phyloP scores from a whole-genome alignment of 2,329 filamentous ascomycete species.

The Gaeumannomyces tritici region DNA sequence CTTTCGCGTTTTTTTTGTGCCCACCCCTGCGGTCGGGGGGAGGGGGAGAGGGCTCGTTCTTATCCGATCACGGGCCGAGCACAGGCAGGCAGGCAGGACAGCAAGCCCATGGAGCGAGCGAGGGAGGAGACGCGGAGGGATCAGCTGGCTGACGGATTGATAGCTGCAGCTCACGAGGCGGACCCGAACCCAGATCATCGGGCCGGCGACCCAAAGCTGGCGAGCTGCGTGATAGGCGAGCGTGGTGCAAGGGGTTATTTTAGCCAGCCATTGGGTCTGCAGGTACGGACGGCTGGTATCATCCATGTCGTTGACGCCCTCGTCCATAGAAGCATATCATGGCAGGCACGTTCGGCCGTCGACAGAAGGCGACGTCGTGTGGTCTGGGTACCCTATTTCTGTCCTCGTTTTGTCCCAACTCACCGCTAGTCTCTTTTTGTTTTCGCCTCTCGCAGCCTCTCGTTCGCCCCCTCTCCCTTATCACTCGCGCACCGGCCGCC shows the following conservation, averaged over 20 bases:
- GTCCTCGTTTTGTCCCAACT: neutral
- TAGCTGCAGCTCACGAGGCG: no score
- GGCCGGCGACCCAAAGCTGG: neutral
- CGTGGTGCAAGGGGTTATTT: no score
- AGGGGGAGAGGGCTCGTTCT: neutral
- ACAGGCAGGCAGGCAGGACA: no score
- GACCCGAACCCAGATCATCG: no score
- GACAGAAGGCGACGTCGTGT: neutral
- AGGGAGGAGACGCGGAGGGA: no score
- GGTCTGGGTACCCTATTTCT: neutral
- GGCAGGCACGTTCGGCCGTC: neutral
- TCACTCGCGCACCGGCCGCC: no score
- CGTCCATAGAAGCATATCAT: neutral
- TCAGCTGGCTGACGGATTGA: no score
- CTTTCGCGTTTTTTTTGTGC: neutral
- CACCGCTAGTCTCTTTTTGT: neutral
- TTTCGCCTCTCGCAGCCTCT: no score
- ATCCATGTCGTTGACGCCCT: neutral
- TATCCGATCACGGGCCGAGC: neutral
- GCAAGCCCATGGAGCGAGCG: no score
- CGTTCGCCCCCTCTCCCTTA: no score
- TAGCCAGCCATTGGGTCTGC: neutral
- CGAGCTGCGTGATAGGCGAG: neutral
- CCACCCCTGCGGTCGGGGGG: neutral
- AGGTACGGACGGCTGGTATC: neutral